Base-by-base conservation (phyloP, 2,329 filamentous ascomycete genomes). In the Stachybotrys chartarum region DNA sequence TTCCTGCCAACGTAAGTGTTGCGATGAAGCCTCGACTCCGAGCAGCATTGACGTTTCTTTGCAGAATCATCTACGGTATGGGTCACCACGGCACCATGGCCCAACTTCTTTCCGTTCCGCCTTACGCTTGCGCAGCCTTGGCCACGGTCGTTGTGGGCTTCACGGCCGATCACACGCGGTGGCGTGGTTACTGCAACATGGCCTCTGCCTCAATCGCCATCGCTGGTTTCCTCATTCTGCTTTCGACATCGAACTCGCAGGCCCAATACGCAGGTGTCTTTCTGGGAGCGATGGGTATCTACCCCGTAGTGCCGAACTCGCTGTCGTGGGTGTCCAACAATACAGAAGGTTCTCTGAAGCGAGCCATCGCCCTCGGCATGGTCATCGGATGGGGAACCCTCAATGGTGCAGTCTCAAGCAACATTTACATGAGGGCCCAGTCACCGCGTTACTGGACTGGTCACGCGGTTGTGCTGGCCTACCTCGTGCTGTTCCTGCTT, bases 381-480 rank as follows among this genome's bases (percentile, higher is more conserved):
- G 82, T 90, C n/a, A 88, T 91, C 49, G 87, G 83, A 3, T 90
- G 85, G 85, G 87, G 88, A 8, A 91, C 91, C 60, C 71, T 91
- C 16, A 90, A 90, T 61, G 87, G 87, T 14, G 83, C 91, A 35
- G 76, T 65, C 12, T 65, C 73, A 14, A 78, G 74, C 48, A 90
- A 91, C 63, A 86, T 91, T 58, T 90, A 88, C 55, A 57, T 68
- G 48, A 61, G 63, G 7, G 17, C 42, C 1, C 65, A 72, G 51
- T 56, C 57, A 1, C 68, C 69, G 1, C 60, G 66, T 2, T 72
- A 64, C 60, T 62, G 61, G 51, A 67, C 60, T 2, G 87, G 87
- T 0, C 87, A 91, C 60, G 79, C 77, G 1, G 75, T 82, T 0
- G 80, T 90, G 0, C 66, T 90, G 42, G 84, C 73, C 0, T 90